A percentile compares a stretch with the other conserved stretches of the same genome.
Conservation (phyloP, 345 rosid genomes). For the Eucalyptus globulus region DNA sequence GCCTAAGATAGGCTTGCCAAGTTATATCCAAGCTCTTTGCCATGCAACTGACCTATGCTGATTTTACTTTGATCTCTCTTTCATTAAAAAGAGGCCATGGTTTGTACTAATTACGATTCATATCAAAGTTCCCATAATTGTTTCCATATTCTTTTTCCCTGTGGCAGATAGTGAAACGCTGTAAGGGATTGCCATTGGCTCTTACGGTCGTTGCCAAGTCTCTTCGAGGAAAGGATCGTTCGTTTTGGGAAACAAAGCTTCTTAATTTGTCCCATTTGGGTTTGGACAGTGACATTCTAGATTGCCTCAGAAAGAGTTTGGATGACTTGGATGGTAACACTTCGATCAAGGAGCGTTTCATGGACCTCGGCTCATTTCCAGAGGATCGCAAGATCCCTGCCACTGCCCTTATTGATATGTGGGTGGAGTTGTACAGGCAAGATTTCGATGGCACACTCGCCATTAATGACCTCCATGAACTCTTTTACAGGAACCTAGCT, state of each 20-base stretch:
- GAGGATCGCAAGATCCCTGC: slow-evolving; percentile 6
- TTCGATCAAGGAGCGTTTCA: slow-evolving; percentile 22
- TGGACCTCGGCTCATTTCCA: slow-evolving; percentile 50
- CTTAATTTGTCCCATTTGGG: background rate
- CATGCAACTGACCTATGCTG: accelerated
- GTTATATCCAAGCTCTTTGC: too few relatives aligned
- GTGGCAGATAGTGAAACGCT: background rate
- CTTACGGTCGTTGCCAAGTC: background rate
- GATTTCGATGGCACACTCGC: background rate
- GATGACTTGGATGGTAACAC: slow-evolving; percentile 6
- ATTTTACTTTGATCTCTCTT: background rate
- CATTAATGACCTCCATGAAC: slow-evolving; percentile 13
- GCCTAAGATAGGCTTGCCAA: too few relatives aligned
- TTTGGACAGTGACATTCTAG: slow-evolving; percentile 4
- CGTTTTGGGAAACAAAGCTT: background rate
- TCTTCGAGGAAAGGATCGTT: background rate
- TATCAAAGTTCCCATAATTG: background rate
- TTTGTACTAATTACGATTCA: too few relatives aligned
- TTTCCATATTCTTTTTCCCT: background rate
- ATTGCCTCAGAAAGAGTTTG: slow-evolving; percentile 36
- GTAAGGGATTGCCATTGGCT: background rate
- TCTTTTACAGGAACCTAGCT: slow-evolving; percentile 24
- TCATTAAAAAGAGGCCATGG: background rate
- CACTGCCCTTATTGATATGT: too few relatives aligned
- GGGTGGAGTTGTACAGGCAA: too few relatives aligned